phyloP scores from a whole-genome alignment of 495 filamentous ascomycete genomes.

The Podospora comata region DNA sequence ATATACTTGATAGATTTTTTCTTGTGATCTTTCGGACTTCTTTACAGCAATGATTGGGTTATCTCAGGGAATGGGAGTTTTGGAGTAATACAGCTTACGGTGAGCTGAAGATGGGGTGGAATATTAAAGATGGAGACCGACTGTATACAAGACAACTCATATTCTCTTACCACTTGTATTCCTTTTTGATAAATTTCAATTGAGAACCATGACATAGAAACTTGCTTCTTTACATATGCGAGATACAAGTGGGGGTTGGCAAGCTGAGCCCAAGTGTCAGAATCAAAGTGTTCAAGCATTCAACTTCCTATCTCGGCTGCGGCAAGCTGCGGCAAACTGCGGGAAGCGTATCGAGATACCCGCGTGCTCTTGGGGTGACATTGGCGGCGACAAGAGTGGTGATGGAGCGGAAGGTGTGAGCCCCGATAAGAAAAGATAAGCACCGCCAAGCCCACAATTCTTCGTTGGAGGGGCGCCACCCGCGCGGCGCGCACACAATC shows the following conservation, averaged over 20 bases:
- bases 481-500: conserved; percentile 7
- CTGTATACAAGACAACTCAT: background rate
- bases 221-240: background rate
- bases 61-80: background rate
- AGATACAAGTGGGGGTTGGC: background rate
- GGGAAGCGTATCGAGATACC: background rate
- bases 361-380: background rate
- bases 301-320: background rate
- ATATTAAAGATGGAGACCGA: background rate
- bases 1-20: background rate
- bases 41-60: background rate
- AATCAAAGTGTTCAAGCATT: background rate
- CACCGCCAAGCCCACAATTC: background rate
- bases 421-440: conserved; percentile 1
- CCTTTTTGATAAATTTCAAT: background rate
- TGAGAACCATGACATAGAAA: background rate
- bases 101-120: background rate
- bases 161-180: background rate
- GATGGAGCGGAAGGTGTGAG: background rate
- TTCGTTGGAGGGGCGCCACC: background rate
- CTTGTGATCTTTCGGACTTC: background rate
- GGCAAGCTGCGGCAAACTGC: too few relatives aligned
- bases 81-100: background rate
- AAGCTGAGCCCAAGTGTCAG: background rate
- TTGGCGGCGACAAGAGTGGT: background rate